A percentile compares a stretch with the other conserved stretches of the same genome.
These are phyloP conservation scores for Basidiobolus meristosporus DNA, from an alignment of 371 early-diverging fungal species.

Conservation along the genomic window DNA sequence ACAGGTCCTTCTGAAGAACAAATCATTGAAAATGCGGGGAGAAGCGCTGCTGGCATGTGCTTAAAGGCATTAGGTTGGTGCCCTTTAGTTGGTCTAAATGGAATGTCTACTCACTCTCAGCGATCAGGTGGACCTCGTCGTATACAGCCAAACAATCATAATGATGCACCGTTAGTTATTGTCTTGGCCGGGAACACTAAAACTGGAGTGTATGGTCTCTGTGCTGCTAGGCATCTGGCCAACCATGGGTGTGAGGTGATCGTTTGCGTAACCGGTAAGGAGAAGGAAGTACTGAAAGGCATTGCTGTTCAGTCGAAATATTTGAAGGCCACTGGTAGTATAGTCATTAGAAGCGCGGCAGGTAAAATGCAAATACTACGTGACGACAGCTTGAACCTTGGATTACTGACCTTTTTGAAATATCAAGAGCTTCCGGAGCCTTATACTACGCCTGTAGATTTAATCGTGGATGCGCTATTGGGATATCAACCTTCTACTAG, in stretches of 20 bases:
- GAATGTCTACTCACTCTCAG: not conserved
- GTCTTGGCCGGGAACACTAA: slow-evolving; percentile 53
- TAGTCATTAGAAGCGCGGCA: too few species aligned
- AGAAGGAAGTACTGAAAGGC: slow-evolving; percentile 2
- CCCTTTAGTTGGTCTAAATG: not conserved
- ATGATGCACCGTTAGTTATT: slow-evolving; percentile 42
- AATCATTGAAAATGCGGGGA: slow-evolving; percentile 64
- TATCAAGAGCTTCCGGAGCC: slow-evolving; percentile 27
- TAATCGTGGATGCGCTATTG: slow-evolving; percentile 58
- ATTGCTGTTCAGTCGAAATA: too few species aligned
- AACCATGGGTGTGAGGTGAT: slow-evolving; percentile 51
- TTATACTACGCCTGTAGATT: slow-evolving; percentile 39
- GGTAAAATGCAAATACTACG: too few species aligned
- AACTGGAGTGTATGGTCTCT: slow-evolving; percentile 45
- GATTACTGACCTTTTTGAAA: too few species aligned
- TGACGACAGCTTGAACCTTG: too few species aligned
- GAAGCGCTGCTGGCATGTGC: slow-evolving; percentile 40
- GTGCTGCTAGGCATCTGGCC: slow-evolving; percentile 49
- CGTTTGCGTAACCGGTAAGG: slow-evolving; percentile 30
- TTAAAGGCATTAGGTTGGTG: slow-evolving; percentile 31
- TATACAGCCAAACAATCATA: slow-evolving; percentile 41
- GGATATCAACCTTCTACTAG: slow-evolving; percentile 34
- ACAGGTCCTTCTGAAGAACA: slow-evolving; percentile 47
- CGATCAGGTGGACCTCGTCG: slow-evolving; percentile 44
- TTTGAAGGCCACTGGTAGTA: too few species aligned